Conservation (phyloP, 768 basidiomycete genomes). For the Mycena chlorophos region DNA sequence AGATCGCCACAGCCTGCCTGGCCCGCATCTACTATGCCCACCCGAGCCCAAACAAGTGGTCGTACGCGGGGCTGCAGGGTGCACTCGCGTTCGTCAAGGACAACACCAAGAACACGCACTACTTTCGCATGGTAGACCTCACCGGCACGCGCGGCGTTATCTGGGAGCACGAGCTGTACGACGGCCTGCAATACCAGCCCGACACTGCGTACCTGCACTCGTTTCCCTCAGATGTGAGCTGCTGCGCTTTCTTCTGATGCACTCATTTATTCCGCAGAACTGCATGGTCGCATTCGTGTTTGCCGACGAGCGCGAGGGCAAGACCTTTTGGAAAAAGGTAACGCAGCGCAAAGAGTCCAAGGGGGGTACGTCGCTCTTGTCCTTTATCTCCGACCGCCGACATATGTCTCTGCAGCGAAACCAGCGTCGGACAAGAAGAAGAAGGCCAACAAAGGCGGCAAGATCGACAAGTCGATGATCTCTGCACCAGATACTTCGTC, state of each 20-base stretch:
- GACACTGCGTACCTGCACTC: conserved; percentile 92
- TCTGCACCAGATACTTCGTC: conserved; percentile 76
- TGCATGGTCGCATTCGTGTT: conserved; percentile 94
- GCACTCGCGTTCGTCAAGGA: conserved; percentile 75
- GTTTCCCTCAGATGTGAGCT: conserved; percentile 86
- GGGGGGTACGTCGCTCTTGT: conserved; percentile 39
- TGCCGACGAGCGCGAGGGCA: conserved; percentile 82
- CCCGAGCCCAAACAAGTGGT: conserved; percentile 76
- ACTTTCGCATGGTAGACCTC: conserved; percentile 82
- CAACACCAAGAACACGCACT: conserved; percentile 51
- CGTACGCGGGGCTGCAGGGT: conserved; percentile 85
- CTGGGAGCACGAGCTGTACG: conserved; percentile 92
- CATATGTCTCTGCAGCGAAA: conserved; percentile 41
- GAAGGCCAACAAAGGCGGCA: conserved; percentile 61
- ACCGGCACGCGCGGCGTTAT: conserved; percentile 81
- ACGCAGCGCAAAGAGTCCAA: conserved; percentile 61
- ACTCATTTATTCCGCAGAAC: conserved; percentile 47
- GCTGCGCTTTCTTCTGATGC: not conserved
- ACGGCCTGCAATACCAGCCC: conserved; percentile 74
- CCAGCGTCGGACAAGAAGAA: conserved; percentile 55
- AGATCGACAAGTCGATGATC: conserved; percentile 91
- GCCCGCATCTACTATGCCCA: conserved; percentile 90
- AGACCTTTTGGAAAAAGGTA: conserved; percentile 84
- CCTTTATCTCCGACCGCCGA: conserved; percentile 11
- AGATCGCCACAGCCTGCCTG: conserved; percentile 79